Evolutionary conservation across 202 grass and related monocot species (phyloP).

Genomic region (Zoysia matrella): DNA sequence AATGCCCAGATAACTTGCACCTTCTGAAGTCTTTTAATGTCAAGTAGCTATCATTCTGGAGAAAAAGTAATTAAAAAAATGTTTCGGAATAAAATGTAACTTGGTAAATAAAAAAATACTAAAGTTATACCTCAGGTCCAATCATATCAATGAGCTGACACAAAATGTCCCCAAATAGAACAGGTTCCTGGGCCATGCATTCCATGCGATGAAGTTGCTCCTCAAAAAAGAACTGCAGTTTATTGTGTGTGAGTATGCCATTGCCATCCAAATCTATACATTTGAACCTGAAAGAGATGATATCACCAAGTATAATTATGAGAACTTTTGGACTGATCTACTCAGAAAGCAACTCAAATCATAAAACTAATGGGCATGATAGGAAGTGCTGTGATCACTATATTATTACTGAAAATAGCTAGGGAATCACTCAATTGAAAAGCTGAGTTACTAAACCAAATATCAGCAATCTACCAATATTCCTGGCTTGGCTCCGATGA

Average conservation of each 20-base stretch:
- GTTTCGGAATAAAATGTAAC: slow-evolving; percentile 38
- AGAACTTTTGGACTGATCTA: slow-evolving; percentile 22
- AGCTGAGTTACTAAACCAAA: slow-evolving; percentile 13
- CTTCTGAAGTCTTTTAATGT: slow-evolving; percentile 75
- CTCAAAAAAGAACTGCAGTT: slow-evolving; percentile 95
- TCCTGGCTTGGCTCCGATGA: slow-evolving; percentile 87
- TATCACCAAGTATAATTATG: slow-evolving; percentile 39
- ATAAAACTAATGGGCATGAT: not conserved
- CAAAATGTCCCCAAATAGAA: slow-evolving; percentile 93
- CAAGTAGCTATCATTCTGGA: slow-evolving; percentile 75
- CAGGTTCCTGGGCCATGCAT: slow-evolving; percentile 97
- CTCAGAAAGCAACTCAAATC: slow-evolving; percentile 22
- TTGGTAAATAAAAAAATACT: slow-evolving; percentile 10
- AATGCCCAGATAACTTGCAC: slow-evolving; percentile 85
- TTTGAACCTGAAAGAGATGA: slow-evolving; percentile 37
- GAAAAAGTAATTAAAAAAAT: slow-evolving; percentile 37
- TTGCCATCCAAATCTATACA: slow-evolving; percentile 98
- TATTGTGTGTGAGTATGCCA: slow-evolving; percentile 83
- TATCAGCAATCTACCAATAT: slow-evolving; percentile 65
- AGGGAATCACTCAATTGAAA: slow-evolving; percentile 4
- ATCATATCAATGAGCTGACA: slow-evolving; percentile 99
- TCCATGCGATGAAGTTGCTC: slow-evolving; percentile 99
- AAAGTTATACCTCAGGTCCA: slow-evolving; percentile 75
- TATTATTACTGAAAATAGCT: slow-evolving; percentile 16
- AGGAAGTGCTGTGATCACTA: not conserved